These are phyloP conservation scores for Sporisorium reilianum DNA, from an alignment of 1,284 basidiomycete species.

Conservation along the genomic window DNA sequence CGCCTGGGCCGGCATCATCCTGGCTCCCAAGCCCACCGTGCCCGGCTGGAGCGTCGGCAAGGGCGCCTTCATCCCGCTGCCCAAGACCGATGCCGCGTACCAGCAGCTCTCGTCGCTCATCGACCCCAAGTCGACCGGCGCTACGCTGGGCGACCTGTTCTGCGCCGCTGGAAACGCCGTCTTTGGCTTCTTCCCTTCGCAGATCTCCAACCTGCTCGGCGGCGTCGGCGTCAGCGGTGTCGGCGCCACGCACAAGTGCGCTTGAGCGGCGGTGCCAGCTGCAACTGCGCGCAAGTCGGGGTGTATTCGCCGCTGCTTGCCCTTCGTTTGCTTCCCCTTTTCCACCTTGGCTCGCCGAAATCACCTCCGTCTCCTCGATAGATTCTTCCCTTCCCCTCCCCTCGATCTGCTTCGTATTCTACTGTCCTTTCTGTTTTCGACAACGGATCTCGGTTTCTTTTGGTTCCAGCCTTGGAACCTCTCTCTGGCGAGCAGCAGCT, in stretches of 20 bases:
- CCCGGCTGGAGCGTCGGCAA: constrained; percentile 39
- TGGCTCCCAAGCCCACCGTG: constrained; percentile 25
- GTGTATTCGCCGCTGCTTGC: no score
- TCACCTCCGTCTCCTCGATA: no score
- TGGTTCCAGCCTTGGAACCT: no score
- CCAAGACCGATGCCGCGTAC: constrained; percentile 24
- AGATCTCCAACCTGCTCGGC: constrained; percentile 29
- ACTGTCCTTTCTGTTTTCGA: no score
- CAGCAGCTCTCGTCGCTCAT: constrained; percentile 24
- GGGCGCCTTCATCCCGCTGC: constrained; percentile 30
- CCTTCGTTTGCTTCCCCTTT: no score
- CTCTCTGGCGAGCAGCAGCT: no score
- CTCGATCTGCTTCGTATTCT: no score
- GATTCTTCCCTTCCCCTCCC: no score
- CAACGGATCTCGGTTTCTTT: no score
- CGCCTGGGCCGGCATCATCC: constrained; percentile 35
- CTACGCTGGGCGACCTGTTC: constrained; percentile 18
- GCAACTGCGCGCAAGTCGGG: no score
- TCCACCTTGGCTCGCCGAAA: no score
- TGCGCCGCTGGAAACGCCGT: constrained; percentile 36
- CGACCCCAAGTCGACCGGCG: constrained; percentile 24
- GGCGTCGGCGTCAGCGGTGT: constrained; percentile 23
- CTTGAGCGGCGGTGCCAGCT: no score
- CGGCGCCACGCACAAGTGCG: constrained; percentile 9
- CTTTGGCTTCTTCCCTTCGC: constrained; percentile 28